A percentile compares a stretch with the other conserved stretches of the same genome.
Conservation (phyloP, 192 early-diverging fungal species). For the Entomortierella lignicola region DNA sequence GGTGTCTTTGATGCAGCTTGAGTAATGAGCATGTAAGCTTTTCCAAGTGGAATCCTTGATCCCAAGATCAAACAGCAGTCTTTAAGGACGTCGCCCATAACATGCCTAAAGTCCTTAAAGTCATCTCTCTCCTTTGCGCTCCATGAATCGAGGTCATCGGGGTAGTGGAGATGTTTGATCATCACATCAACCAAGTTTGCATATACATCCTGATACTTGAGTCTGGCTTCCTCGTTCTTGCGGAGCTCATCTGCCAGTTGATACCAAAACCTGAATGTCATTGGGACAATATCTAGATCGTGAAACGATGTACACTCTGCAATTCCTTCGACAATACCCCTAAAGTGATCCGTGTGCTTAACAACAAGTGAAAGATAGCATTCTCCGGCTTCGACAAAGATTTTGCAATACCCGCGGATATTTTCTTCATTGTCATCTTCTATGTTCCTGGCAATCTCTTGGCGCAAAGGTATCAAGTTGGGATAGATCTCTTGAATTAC, state of each 20-base stretch:
- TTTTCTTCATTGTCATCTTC: constrained; percentile 83
- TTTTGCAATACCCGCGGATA: constrained; percentile 83
- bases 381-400: constrained; percentile 93
- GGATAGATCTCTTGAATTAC: constrained; percentile 74
- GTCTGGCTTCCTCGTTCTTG: constrained; percentile 59
- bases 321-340: constrained; percentile 82
- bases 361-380: constrained; percentile 83
- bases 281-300: constrained; percentile 86
- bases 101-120: constrained; percentile 96
- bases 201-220: constrained; percentile 74
- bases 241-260: constrained; percentile 74
- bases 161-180: constrained; percentile 90
- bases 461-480: constrained; percentile 62
- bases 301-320: constrained; percentile 83
- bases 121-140: constrained; percentile 94
- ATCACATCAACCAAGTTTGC: constrained; percentile 81
- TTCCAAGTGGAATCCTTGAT: constrained; percentile 74
- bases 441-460: constrained; percentile 54
- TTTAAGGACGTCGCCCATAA: constrained; percentile 97
- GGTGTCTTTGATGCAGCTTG: constrained; percentile 48
- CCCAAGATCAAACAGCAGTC: constrained; percentile 91
- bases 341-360: constrained; percentile 73
- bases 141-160: constrained; percentile 72
- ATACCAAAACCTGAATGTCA: constrained; percentile 95
- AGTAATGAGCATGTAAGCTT: constrained; percentile 56